Evolutionary conservation across 805 yeast genomes (phyloP).

Genomic region (Pichia cephalocereana): DNA sequence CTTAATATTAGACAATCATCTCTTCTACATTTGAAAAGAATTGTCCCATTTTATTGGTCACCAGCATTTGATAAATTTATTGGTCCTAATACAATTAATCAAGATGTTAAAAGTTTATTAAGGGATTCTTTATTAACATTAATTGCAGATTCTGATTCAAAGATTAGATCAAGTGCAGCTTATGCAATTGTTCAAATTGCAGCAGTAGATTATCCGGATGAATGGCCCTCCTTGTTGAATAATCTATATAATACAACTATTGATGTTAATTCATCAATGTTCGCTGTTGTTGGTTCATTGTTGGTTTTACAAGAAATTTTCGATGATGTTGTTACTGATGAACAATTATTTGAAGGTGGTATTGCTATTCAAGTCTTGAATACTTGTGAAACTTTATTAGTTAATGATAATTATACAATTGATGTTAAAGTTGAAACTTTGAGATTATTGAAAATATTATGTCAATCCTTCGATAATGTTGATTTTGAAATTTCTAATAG

Average conservation of each 20-base stretch:
- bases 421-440: constrained; percentile 40
- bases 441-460: constrained; percentile 42
- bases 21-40: constrained; percentile 54
- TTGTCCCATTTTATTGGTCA: constrained; percentile 73
- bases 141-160: constrained; percentile 40
- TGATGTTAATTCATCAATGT: constrained; percentile 27
- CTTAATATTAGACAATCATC: constrained; percentile 49
- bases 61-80: constrained; percentile 67
- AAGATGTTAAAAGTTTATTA: constrained; percentile 40
- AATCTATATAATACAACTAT: constrained; percentile 33
- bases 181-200: constrained; percentile 79
- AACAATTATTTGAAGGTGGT: constrained; percentile 73
- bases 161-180: constrained; percentile 57
- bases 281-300: constrained; percentile 43
- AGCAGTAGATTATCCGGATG: constrained; percentile 88
- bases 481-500: constrained; percentile 33
- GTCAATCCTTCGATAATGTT: constrained; percentile 43
- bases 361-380: constrained; percentile 47
- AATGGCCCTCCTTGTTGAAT: constrained; percentile 72
- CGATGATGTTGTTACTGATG: constrained; percentile 79
- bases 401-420: constrained; percentile 13
- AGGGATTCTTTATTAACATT: constrained; percentile 44
- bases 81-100: constrained; percentile 46
- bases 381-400: constrained; percentile 37
- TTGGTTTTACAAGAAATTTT: constrained; percentile 65